Evolutionary conservation across 805 yeast species (phyloP).

Genomic region (Groenewaldozyma tartarivorans): DNA sequence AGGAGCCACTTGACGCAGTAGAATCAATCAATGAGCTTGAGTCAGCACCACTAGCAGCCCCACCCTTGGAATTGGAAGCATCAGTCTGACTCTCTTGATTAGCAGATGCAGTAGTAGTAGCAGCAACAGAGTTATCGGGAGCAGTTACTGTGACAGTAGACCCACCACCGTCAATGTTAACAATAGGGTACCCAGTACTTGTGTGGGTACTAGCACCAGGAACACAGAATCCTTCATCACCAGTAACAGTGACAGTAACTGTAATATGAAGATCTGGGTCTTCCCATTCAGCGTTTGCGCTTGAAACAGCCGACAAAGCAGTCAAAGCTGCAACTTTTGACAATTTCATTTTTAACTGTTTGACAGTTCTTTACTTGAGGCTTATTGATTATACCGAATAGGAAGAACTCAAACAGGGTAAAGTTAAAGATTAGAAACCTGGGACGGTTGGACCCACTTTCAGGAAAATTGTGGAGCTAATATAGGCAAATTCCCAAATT

Average conservation of each 20-base stretch:
- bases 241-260: constrained; percentile 8
- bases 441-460: no score
- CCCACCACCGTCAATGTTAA: constrained; percentile 18
- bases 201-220: background rate
- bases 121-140: no score
- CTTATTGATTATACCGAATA: no score
- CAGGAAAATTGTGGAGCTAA: no score
- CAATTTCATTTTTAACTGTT: no score
- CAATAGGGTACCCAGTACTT: constrained; percentile 16
- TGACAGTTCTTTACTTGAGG: no score
- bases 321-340: background rate
- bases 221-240: constrained; percentile 4
- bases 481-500: no score
- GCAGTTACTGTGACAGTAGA: constrained; percentile 9
- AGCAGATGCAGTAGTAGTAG: constrained; percentile 2
- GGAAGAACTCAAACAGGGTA: no score
- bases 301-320: background rate
- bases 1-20: background rate
- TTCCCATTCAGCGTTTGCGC: background rate
- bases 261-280: constrained; percentile 6
- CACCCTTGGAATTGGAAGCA: constrained; percentile 3
- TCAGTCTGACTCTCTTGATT: constrained; percentile 3
- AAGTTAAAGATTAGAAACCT: no score
- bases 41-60: background rate
- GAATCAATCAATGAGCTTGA: background rate